Evolutionary conservation across 2,329 filamentous ascomycete species (phyloP), one percentile per base, ranked within the genome.

Genomic region (Zasmidium citrigriseum): DNA sequence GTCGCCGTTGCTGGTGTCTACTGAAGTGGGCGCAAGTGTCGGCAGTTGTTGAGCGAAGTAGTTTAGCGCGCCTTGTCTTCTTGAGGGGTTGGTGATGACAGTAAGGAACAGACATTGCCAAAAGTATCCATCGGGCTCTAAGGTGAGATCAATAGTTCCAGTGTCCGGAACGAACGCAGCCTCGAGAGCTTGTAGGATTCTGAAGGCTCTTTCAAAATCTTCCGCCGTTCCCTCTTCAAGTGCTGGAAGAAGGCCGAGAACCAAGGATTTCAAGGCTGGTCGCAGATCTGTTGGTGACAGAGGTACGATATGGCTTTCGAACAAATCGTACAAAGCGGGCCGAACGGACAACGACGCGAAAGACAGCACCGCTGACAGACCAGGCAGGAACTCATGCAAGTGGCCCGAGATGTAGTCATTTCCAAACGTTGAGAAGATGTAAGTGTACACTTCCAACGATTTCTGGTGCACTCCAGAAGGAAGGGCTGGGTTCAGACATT

Each of bases 381-480:
- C 95, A 1, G 96, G 93, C 1, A 98, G 84, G 75, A 96, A 98
- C 38, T 98, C 80, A 16, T 89, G 85, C 46, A 99, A 83, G 71
- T 98, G 93, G 67, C 83, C 84, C 18, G 91, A 89, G 34, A 99
- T 79, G 52, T 67, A 65, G 10, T 66, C 63, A n/a, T 52, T 61
- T 55, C 91, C 90, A 68, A 99, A 91, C 64, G 91, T 83, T 20
- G 87, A 86, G 72, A 99, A 99, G 64, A 98, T 87, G 71, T 91
- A 91, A 48, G 82, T 86, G 75, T 99, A 99, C 45, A 98, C 90
- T 75, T 99, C 95, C 57, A 99, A 83, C 1, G 95, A 87, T 75
- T 98, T 99, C 75, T 99, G 96, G 76, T 99, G 95, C 18, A 99
- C 96, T 24, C 95, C 95, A 0, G 95, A 97, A 14, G 95, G 95